Conservation (phyloP, 176 grass and related monocot species). For the Cocos nucifera region DNA sequence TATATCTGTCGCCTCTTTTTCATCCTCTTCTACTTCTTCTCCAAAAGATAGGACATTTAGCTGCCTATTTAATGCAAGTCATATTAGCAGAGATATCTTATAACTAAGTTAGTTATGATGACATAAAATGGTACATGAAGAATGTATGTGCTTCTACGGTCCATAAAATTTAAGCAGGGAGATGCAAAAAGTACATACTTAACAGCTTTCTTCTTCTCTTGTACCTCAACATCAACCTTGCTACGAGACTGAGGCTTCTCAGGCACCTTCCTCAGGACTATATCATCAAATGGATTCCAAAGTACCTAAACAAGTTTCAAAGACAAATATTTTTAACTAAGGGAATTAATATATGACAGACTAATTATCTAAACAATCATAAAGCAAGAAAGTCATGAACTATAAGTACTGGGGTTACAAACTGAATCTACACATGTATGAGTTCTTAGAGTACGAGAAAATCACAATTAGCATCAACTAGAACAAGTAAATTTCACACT, state of each 20-base stretch:
- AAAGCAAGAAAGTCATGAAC: too few species aligned
- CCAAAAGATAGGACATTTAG: slow-evolving; percentile 92
- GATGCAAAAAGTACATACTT: slow-evolving; percentile 43
- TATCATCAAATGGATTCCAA: slow-evolving; percentile 99
- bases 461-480: too few species aligned
- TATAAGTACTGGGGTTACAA: too few species aligned
- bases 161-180: neutral
- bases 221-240: slow-evolving; percentile 44
- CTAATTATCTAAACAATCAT: too few species aligned
- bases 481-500: too few species aligned
- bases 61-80: slow-evolving; percentile 38
- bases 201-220: slow-evolving; percentile 71
- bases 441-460: too few species aligned
- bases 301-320: slow-evolving; percentile 48
- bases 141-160: too few species aligned
- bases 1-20: slow-evolving; percentile 51
- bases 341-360: too few species aligned
- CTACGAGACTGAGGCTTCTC: slow-evolving; percentile 39
- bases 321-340: neutral
- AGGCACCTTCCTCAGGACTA: slow-evolving; percentile 50
- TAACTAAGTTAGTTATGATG: too few species aligned
- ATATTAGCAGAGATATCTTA: too few species aligned
- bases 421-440: too few species aligned
- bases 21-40: slow-evolving; percentile 92
- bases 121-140: too few species aligned